Conservation (phyloP, 306 rosid genomes). For the Quercus wislizeni region DNA sequence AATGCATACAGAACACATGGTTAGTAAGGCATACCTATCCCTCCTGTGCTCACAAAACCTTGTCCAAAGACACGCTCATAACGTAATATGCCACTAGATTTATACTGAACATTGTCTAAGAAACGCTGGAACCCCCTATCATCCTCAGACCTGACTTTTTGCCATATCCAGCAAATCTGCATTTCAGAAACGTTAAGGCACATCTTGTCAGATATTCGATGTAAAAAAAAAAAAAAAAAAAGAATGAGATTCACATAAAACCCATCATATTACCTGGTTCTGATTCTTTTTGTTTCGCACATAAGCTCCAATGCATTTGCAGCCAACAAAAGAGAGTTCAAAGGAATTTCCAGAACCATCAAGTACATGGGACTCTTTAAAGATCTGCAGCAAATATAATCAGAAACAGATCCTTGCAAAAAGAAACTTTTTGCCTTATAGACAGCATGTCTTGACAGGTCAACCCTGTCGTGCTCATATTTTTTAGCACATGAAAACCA, state of each 20-base stretch:
- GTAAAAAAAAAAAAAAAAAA: neutral
- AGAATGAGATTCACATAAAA: neutral
- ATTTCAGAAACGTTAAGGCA: conserved; percentile 18
- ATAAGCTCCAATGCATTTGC: conserved; percentile 96
- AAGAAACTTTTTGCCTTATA: neutral
- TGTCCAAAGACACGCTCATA: conserved; percentile 60
- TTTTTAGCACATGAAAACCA: neutral
- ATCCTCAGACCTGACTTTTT: conserved; percentile 46
- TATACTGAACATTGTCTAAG: conserved; percentile 59
- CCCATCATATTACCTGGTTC: conserved; percentile 63
- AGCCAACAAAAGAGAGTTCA: conserved; percentile 85
- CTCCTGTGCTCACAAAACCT: conserved; percentile 76
- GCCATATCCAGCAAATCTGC: conserved; percentile 93
- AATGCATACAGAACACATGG: neutral
- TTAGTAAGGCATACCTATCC: conserved; percentile 47
- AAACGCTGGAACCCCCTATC: conserved; percentile 63
- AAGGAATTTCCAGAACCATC: conserved; percentile 67
- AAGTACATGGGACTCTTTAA: conserved; percentile 55
- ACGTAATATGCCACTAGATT: conserved; percentile 42
- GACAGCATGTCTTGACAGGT: neutral
- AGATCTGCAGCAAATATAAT: conserved; percentile 46
- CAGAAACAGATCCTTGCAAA: neutral
- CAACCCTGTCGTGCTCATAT: neutral
- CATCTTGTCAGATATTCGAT: conserved; percentile 16
- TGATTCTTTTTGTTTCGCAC: conserved; percentile 90